These are phyloP conservation scores for Jamesozyma rosinii DNA, from an alignment of 805 yeast species.

Conservation along the genomic window DNA sequence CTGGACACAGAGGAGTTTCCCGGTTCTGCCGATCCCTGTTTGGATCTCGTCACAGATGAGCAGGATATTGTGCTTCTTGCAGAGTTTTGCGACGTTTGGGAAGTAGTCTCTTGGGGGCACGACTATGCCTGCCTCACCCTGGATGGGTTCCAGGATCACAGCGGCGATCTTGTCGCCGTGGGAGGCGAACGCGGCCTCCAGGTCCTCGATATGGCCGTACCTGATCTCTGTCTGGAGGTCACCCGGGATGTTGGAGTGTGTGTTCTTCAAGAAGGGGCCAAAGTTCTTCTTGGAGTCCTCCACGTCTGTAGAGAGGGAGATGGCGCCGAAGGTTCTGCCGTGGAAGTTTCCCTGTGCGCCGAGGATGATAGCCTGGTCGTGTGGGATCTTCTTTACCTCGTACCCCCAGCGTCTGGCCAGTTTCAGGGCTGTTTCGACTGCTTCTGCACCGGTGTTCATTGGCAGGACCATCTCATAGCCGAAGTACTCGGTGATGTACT, in stretches of 20 bases:
- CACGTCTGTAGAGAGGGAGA: conserved; percentile 85
- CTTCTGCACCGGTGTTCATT: conserved; percentile 98
- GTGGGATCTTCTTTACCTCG: conserved; percentile 71
- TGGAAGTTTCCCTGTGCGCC: conserved; percentile 90
- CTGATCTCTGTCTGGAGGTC: conserved; percentile 48
- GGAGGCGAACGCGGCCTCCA: conserved; percentile 67
- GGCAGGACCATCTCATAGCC: conserved; percentile 89
- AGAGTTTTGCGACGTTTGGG: conserved; percentile 57
- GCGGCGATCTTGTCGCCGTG: conserved; percentile 91
- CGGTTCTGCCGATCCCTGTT: conserved; percentile 96
- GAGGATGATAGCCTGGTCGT: conserved; percentile 75
- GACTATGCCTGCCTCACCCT: conserved; percentile 97
- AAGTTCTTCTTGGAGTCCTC: conserved; percentile 82
- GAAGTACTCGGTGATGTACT: conserved; percentile 80
- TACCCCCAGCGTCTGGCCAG: conserved; percentile 98
- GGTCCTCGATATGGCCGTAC: conserved; percentile 80
- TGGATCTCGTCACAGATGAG: conserved; percentile 95
- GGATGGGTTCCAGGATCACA: conserved; percentile 86
- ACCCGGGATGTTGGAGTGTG: conserved; percentile 56
- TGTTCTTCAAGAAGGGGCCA: conserved; percentile 81
- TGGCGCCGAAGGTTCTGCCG: conserved; percentile 90
- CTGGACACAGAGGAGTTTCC: conserved; percentile 84
- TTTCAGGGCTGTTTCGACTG: conserved; percentile 90
- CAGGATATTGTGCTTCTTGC: conserved; percentile 75
- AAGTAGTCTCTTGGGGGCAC: conserved; percentile 84